Conservation (phyloP, 225 moss, liverwort and hornwort genomes). For the Pseudoscleropodium purum region DNA sequence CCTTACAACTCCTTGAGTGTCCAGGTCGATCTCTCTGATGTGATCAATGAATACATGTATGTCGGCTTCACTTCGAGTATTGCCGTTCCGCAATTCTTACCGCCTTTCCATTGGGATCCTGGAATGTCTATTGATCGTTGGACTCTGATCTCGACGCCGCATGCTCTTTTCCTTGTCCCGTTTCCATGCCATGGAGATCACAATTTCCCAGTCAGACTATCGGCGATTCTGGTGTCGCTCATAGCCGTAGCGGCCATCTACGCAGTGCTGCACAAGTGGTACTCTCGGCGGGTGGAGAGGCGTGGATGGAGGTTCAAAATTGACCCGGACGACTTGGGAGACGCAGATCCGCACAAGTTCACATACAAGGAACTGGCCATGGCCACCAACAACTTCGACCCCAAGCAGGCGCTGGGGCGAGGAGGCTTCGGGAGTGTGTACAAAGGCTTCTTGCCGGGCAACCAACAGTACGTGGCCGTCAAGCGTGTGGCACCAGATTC, state of each 20-base stretch:
- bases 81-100: too few relatives aligned
- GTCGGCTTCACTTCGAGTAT: neutral
- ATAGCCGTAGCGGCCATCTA: neutral
- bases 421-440: neutral
- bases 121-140: too few relatives aligned
- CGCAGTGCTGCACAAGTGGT: neutral
- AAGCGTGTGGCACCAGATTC: neutral
- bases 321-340: neutral
- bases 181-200: too few relatives aligned
- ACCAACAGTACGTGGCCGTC: neutral
- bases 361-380: neutral
- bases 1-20: neutral
- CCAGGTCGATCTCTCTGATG: neutral
- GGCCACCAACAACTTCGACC: neutral
- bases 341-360: neutral
- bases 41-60: neutral
- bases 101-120: too few relatives aligned
- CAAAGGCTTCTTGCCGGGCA: neutral
- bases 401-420: neutral
- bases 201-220: accelerated
- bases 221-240: neutral
- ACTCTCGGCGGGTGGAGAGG: neutral
- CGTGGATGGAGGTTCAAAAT: neutral
- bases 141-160: too few relatives aligned
- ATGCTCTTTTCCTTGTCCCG: too few relatives aligned